Evolutionary conservation across 2,329 filamentous ascomycete genomes (phyloP), one percentile per base, ranked within the genome.

Genomic region (Grosmannia huntii): DNA sequence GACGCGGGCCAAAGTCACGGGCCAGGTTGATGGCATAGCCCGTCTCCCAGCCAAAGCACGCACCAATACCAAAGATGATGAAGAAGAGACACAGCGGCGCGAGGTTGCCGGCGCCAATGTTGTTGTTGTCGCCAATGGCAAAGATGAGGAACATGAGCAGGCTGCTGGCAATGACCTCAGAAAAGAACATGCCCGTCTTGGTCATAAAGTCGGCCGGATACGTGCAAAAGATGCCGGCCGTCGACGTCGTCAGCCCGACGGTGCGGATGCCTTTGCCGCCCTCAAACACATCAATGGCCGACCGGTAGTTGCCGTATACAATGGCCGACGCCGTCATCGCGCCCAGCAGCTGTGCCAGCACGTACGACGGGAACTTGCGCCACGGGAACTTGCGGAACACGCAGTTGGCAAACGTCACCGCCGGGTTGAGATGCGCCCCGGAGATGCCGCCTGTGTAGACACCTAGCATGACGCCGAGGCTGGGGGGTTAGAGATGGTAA

Each of bases 381-480:
- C 77, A 79, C 0, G 79, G 80, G 62, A 83, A 83, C 3, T 77
- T 80, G 68, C 81, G 77, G 78, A 77, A 84, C 14, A 75, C 60
- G 4, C 71, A 70, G 61, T 76, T 69, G 44, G 69, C 70, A 12
- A 77, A 67, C 0, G 76, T 78, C 52, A 79, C 72, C 16, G 73
- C 76, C 4, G 77, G 77, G 62, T 80, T 80, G 65, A 81, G 79
- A 62, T 81, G 78, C 1, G 76, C 79, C 59, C 81, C 79, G 7
- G 12, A 60, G 21, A 28, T 61, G 50, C 60, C 60, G 49, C n/a
- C 46, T 27, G 80, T 77, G 64, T 88, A 88, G 48, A 87, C 79
- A 5, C 84, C 84, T 3, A 87, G 74, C 82, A 87, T 86, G 61
- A 86, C 81, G 12, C 81, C 84, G 23, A 87, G 71, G 38, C 83